Percentiles rank a stretch among this genome's conserved stretches.
These are phyloP conservation scores for Trapa bicornis DNA, from an alignment of 345 rosid genomes.

Conservation along the genomic window DNA sequence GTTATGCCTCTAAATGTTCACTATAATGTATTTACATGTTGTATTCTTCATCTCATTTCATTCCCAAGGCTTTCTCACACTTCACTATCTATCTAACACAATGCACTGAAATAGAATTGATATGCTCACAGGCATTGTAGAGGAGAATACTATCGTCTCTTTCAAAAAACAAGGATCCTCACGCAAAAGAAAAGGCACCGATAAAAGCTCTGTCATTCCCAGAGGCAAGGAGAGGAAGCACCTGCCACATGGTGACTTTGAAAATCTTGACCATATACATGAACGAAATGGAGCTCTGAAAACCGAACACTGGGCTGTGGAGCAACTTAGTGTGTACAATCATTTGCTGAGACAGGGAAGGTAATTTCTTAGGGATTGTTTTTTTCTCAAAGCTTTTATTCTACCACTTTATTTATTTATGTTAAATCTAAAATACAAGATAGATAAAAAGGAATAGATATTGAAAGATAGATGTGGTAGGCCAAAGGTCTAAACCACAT, in stretches of 20 bases:
- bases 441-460: too few relatives aligned
- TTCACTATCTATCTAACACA: not conserved
- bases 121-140: conserved; percentile 21
- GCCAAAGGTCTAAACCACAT: too few relatives aligned
- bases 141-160: conserved; percentile 21
- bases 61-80: not conserved
- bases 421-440: too few relatives aligned
- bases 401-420: not conserved
- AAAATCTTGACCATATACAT: conserved; percentile 20
- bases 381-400: not conserved
- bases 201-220: conserved; percentile 22
- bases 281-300: conserved; percentile 21
- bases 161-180: conserved; percentile 23
- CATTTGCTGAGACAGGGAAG: conserved; percentile 55
- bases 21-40: not conserved
- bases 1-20: conserved; percentile 21
- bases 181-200: conserved; percentile 19
- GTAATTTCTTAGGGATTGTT: conserved; percentile 24
- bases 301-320: conserved; percentile 21
- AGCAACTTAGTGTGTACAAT: conserved; percentile 35
- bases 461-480: too few relatives aligned
- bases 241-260: conserved; percentile 20
- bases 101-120: not conserved
- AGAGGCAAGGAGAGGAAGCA: conserved; percentile 23
- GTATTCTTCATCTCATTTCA: not conserved